Conservation (phyloP, 192 early-diverging fungal genomes). For the Spizellomyces punctatus region DNA sequence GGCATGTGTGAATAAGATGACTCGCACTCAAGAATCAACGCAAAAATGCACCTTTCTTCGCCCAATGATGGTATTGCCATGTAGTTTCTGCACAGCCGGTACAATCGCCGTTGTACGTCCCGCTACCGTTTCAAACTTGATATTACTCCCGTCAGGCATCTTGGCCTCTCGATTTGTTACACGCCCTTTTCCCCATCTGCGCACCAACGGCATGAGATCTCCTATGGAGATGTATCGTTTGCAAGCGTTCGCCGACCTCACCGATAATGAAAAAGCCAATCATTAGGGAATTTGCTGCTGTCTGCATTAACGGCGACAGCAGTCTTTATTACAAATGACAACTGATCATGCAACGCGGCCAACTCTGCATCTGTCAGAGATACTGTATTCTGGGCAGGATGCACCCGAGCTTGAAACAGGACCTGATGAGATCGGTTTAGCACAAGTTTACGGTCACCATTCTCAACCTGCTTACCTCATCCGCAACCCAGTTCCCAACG, state of each 20-base stretch:
- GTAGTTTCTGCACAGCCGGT: conserved; percentile 57
- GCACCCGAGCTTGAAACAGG: conserved; percentile 71
- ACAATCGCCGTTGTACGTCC: conserved; percentile 69
- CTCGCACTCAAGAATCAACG: too few relatives aligned
- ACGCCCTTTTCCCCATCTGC: conserved; percentile 62
- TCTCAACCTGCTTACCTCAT: conserved; percentile 51
- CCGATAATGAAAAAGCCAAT: conserved; percentile 81
- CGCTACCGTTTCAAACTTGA: conserved; percentile 72
- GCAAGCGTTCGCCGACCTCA: conserved; percentile 27
- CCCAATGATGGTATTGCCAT: not conserved
- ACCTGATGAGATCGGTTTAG: conserved; percentile 33
- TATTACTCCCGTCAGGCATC: conserved; percentile 59
- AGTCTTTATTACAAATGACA: conserved; percentile 50
- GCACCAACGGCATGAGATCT: not conserved
- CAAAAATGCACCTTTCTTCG: too few relatives aligned
- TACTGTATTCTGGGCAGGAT: conserved; percentile 61
- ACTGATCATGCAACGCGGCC: conserved; percentile 43
- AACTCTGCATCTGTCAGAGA: conserved; percentile 55
- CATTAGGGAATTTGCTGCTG: conserved; percentile 58
- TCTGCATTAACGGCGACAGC: conserved; percentile 74
- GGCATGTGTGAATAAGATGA: too few relatives aligned
- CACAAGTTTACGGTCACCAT: not conserved
- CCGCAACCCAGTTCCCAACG: conserved; percentile 87
- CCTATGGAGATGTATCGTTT: not conserved
- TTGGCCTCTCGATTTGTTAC: conserved; percentile 31